Base-by-base conservation (phyloP, 495 filamentous ascomycete species). In the Neurospora sp. region DNA sequence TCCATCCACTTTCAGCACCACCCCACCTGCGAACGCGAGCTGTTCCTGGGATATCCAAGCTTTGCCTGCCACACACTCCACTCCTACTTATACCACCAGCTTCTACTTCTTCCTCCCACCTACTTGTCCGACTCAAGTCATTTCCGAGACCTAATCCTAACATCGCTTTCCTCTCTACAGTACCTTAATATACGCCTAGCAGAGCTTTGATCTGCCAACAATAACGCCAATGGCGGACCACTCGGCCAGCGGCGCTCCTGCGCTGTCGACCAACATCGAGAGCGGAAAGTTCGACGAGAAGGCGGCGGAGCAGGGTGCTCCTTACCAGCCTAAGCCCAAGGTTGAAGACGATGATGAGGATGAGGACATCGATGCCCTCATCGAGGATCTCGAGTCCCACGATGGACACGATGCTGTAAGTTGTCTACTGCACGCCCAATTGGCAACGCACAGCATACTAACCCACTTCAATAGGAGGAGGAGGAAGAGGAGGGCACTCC, bases 381-480 rank as follows among this genome's bases (percentile, higher is more conserved):
- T 97, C 73, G 89, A 92, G 73, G 93, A 94, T 74, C 89, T 97
- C 70, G 90, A 94, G 80, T 92, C 89, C 16, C 84, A 91, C 71
- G 92, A 94, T 79, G 92, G 89, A 41, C 86, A 90, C 44, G 81
- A 72, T 45, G 83, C 39, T 37, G 79, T 80, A 75, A 80, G 79
- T 72, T 65, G 48, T 81, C 14, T 17, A 12, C 17, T 38, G 4
- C 42, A 12, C 8, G 7, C 38, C 39, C 53, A 69, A 35, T 72
- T 22, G 6, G 69, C n/a, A 59, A 31, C 42, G 22, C 20, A n/a
- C 53, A 65, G 53, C 17, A 53, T 73, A 69, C 77, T 78, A 70
- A 80, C 73, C 59, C 69, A 37, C 70, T 44, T 59, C 41, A 37
- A 17, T 40, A 79, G 74, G 77, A 83, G 5, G 89, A 90, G 37